A percentile compares a stretch with the other conserved stretches of the same genome.
These are phyloP conservation scores for Cladorrhinum samala DNA, from an alignment of 495 filamentous ascomycete species.

Conservation along the genomic window DNA sequence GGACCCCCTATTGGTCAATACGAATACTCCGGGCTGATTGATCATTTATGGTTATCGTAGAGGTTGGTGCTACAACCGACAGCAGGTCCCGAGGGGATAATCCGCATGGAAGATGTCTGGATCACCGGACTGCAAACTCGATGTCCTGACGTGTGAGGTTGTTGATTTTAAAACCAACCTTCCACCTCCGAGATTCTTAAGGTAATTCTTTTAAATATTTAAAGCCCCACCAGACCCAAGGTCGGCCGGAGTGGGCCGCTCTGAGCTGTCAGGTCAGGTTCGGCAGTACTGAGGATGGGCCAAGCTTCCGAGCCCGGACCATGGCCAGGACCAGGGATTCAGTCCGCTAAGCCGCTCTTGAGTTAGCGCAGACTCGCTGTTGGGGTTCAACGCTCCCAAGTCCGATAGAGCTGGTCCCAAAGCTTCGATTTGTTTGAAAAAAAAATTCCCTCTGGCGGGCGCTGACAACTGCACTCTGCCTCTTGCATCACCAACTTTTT, in stretches of 20 bases:
- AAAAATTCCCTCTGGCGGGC: conserved; percentile 30
- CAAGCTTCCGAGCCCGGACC: conserved; percentile 11
- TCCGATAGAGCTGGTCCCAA: conserved; percentile 22
- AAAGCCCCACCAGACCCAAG: too few relatives aligned
- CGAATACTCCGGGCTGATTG: not conserved
- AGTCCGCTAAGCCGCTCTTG: conserved; percentile 17
- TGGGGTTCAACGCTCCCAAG: conserved; percentile 30
- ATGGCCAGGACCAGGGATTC: conserved; percentile 8
- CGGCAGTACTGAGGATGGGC: not conserved
- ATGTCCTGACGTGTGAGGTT: too few relatives aligned
- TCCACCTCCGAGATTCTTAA: too few relatives aligned
- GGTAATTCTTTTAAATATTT: too few relatives aligned
- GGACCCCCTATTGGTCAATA: not conserved
- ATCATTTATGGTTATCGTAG: not conserved
- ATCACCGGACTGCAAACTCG: too few relatives aligned
- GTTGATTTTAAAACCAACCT: too few relatives aligned
- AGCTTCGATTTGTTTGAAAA: conserved; percentile 19
- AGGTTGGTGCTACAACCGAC: not conserved
- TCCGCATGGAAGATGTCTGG: too few relatives aligned
- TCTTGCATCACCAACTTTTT: conserved; percentile 12
- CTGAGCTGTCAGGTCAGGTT: conserved; percentile 7
- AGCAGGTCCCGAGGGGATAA: not conserved
- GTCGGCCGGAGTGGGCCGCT: conserved; percentile 5
- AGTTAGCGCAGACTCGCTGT: conserved; percentile 22
- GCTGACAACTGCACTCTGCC: conserved; percentile 1